Evolutionary conservation across 176 grass and related monocot genomes (phyloP), one percentile per base, ranked within the genome.

Genomic region (Musa itinerans): DNA sequence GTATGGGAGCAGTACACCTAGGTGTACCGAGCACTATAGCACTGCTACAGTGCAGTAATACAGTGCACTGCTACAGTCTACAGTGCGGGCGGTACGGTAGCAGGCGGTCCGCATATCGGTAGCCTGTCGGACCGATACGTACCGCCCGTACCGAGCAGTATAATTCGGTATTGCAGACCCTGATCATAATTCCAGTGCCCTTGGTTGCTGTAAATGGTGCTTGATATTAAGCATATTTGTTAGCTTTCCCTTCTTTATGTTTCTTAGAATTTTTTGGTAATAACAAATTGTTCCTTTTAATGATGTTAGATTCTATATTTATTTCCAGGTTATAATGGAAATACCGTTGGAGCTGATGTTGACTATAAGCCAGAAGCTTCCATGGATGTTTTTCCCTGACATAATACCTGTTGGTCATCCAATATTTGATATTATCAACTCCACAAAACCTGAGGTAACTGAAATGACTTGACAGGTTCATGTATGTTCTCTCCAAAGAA

Each of bases 311-410:
- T 69, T 71, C 22, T 43, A 24, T 79, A 72, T 81, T 17, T 66
- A 72, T 25, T 55, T 74, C 54, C 69, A 98, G 94, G 83, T 98
- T 64, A 98, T 98, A 72, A 98, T 98, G 94, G 94, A 98, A 51
- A 98, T 98, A 25, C 94, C 90, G 0, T 25, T 91, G 66, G 90
- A 93, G 72, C 73, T 98, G 56, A 93, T 98, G 94, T 57, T 98
- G 81, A 98, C 90, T 78, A 86, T 98, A 78, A 93, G 85, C 69
- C 88, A 98, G 72, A 93, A 87, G 11, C 85, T 73, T 75, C 90
- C 94, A 26, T 98, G 90, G 94, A 98, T 98, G 90, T 98, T 98
- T 69, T 97, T 93, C 75, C 94, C 94, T 10, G 90, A 98, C 83
- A 86, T 93, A 72, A 73, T 98, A 69, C 94, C 90, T 69, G 53